Evolutionary conservation across 441 rosid genomes (phyloP), one percentile per base, ranked within the genome.

Genomic region (Eugenia klotzschiana): DNA sequence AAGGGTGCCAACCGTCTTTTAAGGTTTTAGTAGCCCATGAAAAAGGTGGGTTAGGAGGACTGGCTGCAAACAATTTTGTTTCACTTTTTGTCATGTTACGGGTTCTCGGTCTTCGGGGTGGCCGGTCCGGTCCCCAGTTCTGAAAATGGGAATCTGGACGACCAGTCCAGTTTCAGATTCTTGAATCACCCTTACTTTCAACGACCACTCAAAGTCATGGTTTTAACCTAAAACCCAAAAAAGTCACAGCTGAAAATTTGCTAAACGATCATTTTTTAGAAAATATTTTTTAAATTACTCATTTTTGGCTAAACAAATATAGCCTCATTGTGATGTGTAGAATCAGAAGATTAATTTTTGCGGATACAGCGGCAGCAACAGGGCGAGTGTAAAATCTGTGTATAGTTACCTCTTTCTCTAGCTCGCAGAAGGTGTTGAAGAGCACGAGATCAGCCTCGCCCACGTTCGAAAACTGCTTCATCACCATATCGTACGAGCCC

Each of bases 1-100:
- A 88, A 72, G 22, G 95, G 94, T 73, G 95, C 90, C 86, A 86
- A 85, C 85, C 94, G 91, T 84, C 88, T 85, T 33, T 33, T 33
- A 33, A 33, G 37, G 37, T 33, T 33, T 33, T 33, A 33, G 37
- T 33, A 33, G 37, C 4, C 37, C 37, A 2, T 33, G 37, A 33
- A 33, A 33, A 33, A 33, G 37, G 37, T 33, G 37, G 37, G 37
- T 33, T 33, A 33, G 37, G 4, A 33, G 37, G 37, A 33, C 37
- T 33, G 37, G 37, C 37, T 33, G 37, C 37, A 33, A 33, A 33
- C 37, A 33, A 33, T 33, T 33, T 2, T 33, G 37, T 33, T 33
- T 4, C 37, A 33, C 4, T 33, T 33, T 33, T 33, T 33, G 37
- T 33, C 37, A 33, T 33, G 37, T 33, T 33, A 33, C 4, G 3